A percentile compares a stretch with the other conserved stretches of the same genome.
phyloP scores from a whole-genome alignment of 2,329 filamentous ascomycete species.

The Trichothecium roseum region DNA sequence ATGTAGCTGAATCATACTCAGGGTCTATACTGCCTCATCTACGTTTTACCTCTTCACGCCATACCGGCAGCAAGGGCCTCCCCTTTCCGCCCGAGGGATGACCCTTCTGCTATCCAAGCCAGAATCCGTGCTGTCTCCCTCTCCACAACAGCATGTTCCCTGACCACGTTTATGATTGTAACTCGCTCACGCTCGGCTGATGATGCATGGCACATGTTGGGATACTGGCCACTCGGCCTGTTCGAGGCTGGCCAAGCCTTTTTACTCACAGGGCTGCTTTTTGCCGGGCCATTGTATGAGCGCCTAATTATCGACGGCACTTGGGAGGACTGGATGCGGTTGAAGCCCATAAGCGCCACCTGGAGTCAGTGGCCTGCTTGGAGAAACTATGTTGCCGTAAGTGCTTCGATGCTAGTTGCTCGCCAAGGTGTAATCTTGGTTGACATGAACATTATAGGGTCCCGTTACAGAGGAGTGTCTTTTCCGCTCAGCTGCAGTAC shows the following conservation, averaged over 20 bases:
- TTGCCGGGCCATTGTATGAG: constrained; percentile 77
- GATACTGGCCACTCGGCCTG: constrained; percentile 67
- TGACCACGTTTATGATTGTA: constrained; percentile 58
- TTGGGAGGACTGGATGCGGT: constrained; percentile 54
- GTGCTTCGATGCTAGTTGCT: constrained; percentile 19
- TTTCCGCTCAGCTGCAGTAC: constrained; percentile 79
- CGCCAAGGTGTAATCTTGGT: neutral
- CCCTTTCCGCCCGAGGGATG: constrained; percentile 69
- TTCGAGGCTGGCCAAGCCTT: constrained; percentile 53
- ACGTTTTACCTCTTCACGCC: constrained; percentile 85
- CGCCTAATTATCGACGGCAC: constrained; percentile 59
- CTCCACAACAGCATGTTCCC: constrained; percentile 60
- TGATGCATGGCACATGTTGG: constrained; percentile 55
- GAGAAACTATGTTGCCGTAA: constrained; percentile 77
- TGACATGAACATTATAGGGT: constrained; percentile 38
- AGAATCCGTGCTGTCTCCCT: constrained; percentile 71
- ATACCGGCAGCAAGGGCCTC: constrained; percentile 72
- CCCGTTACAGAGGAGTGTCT: constrained; percentile 88
- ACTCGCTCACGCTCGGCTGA: constrained; percentile 29
- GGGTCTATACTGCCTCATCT: constrained; percentile 77
- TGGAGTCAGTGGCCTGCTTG: constrained; percentile 70
- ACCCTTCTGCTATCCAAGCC: constrained; percentile 78
- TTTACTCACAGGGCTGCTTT: constrained; percentile 67
- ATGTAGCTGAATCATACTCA: constrained; percentile 18
- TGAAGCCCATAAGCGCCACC: constrained; percentile 45